A percentile compares a stretch with the other conserved stretches of the same genome.
Conservation (phyloP, 805 yeast species). For the Nakazawaea peltata region DNA sequence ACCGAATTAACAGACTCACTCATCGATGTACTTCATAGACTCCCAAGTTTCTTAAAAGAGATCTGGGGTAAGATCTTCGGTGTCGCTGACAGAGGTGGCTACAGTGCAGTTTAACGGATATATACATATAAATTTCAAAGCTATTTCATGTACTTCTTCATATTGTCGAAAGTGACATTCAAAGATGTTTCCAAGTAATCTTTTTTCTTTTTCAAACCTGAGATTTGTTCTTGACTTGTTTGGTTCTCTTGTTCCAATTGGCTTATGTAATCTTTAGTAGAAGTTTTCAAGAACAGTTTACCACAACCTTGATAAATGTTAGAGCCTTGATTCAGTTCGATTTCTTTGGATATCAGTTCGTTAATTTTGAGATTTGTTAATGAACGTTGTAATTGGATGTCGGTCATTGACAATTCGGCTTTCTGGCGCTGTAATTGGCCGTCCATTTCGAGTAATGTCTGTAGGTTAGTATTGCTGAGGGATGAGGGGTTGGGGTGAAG, state of each 20-base stretch:
- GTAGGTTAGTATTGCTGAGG: neutral
- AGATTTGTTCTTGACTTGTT: slow-evolving; percentile 48
- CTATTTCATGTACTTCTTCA: slow-evolving; percentile 34
- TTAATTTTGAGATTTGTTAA: slow-evolving; percentile 44
- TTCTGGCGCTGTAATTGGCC: slow-evolving; percentile 50
- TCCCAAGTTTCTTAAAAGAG: slow-evolving; percentile 64
- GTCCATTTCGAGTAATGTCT: slow-evolving; percentile 60
- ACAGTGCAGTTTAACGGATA: slow-evolving; percentile 69
- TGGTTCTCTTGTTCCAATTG: slow-evolving; percentile 44
- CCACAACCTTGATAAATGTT: slow-evolving; percentile 84
- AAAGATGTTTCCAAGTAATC: slow-evolving; percentile 69
- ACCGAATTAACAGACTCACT: slow-evolving; percentile 67
- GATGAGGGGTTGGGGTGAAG: neutral
- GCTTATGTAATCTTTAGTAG: slow-evolving; percentile 35
- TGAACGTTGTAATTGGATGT: slow-evolving; percentile 40
- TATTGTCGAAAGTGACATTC: slow-evolving; percentile 59
- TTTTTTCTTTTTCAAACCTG: slow-evolving; percentile 58
- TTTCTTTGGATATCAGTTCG: slow-evolving; percentile 47
- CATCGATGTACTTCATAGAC: slow-evolving; percentile 44
- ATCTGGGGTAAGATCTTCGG: slow-evolving; percentile 60
- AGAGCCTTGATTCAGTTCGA: slow-evolving; percentile 31
- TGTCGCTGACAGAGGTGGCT: slow-evolving; percentile 69
- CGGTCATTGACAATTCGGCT: slow-evolving; percentile 50
- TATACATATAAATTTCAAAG: slow-evolving; percentile 4
- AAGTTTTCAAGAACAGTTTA: slow-evolving; percentile 51